Percentiles rank a stretch among this genome's conserved stretches.
These are phyloP conservation scores for Ceratocystis huliohia DNA, from an alignment of 2,329 filamentous ascomycete species.

Conservation along the genomic window DNA sequence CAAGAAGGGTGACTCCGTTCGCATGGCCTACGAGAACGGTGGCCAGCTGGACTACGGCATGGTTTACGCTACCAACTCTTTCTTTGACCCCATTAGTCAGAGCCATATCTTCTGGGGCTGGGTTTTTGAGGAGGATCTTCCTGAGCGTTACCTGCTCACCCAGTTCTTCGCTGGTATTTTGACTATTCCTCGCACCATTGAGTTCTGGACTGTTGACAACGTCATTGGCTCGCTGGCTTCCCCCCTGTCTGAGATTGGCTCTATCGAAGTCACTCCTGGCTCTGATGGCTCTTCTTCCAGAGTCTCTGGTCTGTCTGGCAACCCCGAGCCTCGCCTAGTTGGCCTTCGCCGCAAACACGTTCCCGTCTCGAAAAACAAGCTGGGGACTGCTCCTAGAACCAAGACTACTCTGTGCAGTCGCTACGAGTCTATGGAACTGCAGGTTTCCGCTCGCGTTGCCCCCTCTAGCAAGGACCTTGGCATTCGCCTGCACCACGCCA, in stretches of 20 bases:
- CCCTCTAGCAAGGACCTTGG: conserved; percentile 15
- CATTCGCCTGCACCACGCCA: conserved; percentile 17
- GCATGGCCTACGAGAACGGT: conserved; percentile 14
- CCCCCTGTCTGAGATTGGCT: conserved; percentile 12
- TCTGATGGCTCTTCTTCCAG: conserved; percentile 4
- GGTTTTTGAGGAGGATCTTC: conserved; percentile 17
- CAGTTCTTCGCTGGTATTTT: conserved; percentile 18
- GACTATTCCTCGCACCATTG: conserved; percentile 15
- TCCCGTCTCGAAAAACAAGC: conserved; percentile 9
- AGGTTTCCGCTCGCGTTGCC: conserved; percentile 7
- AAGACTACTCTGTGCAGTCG: conserved; percentile 18
- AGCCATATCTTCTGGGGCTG: conserved; percentile 14
- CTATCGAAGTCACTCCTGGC: conserved; percentile 12
- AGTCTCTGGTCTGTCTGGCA: conserved; percentile 14
- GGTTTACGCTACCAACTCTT: conserved; percentile 24
- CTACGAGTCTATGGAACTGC: conserved; percentile 16
- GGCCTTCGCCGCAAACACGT: conserved; percentile 16
- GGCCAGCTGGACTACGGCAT: conserved; percentile 23
- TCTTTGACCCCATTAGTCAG: conserved; percentile 21
- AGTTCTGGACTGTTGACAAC: conserved; percentile 16
- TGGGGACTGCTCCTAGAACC: conserved; percentile 17
- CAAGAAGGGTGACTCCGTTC: conserved; percentile 7
- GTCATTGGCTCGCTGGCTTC: conserved; percentile 15
- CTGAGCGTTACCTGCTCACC: conserved; percentile 10
- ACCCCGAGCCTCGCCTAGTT: conserved; percentile 12